These are phyloP conservation scores for Saksenaea vasiformis DNA, from an alignment of 371 early-diverging fungal species.

Conservation along the genomic window DNA sequence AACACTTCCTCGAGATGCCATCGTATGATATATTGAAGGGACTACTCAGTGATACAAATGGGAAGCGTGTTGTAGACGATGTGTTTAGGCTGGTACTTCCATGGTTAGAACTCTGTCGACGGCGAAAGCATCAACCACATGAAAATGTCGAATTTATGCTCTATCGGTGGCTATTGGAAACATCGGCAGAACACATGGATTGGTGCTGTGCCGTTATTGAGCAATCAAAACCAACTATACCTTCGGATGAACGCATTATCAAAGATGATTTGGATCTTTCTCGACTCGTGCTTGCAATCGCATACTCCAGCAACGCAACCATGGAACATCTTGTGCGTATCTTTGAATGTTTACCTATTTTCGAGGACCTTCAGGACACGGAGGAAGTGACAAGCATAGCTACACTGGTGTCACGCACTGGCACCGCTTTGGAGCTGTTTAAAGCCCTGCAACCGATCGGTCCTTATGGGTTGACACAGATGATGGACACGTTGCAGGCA, in stretches of 20 bases:
- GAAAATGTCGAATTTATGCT: slow-evolving; percentile 26
- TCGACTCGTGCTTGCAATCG: slow-evolving; percentile 54
- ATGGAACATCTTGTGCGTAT: slow-evolving; percentile 56
- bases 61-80: slow-evolving; percentile 47
- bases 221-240: slow-evolving; percentile 57
- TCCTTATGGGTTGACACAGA: slow-evolving; percentile 49
- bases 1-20: slow-evolving; percentile 41
- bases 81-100: slow-evolving; percentile 58
- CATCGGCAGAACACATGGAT: slow-evolving; percentile 44
- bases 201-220: slow-evolving; percentile 61
- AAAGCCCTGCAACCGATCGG: slow-evolving; percentile 51
- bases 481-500: slow-evolving; percentile 65
- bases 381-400: slow-evolving; percentile 28
- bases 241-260: slow-evolving; percentile 59
- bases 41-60: slow-evolving; percentile 46
- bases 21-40: slow-evolving; percentile 56
- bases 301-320: slow-evolving; percentile 50
- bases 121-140: slow-evolving; percentile 16
- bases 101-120: slow-evolving; percentile 48
- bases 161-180: slow-evolving; percentile 49
- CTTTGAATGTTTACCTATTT: slow-evolving; percentile 67
- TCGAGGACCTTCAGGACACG: slow-evolving; percentile 27
- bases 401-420: slow-evolving; percentile 19
- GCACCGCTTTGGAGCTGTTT: slow-evolving; percentile 33
- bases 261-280: slow-evolving; percentile 60